phyloP scores from a whole-genome alignment of 768 basidiomycete species.

The Rubroboletus pulcherrimus region DNA sequence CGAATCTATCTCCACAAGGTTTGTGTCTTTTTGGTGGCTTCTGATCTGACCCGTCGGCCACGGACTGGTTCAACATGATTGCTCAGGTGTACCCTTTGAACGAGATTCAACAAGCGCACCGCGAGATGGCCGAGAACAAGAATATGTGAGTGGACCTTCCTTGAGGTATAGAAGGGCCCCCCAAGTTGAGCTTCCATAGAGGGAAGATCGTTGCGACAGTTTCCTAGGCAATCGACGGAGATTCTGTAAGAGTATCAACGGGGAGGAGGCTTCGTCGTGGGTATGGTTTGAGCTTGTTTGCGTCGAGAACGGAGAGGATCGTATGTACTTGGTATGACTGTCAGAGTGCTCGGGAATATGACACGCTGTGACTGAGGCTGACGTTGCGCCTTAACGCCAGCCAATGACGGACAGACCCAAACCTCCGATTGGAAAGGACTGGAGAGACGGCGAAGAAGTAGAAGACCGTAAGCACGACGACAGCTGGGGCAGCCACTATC shows the following conservation, averaged over 20 bases:
- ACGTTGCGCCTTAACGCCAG: not conserved
- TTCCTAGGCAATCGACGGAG: slow-evolving; percentile 15
- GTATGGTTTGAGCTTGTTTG: slow-evolving; percentile 8
- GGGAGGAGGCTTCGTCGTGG: not conserved
- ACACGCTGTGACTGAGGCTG: not conserved
- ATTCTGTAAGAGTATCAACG: slow-evolving; percentile 3
- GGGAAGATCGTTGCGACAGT: slow-evolving; percentile 33
- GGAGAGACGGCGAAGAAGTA: not conserved
- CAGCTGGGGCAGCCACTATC: not conserved
- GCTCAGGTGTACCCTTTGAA: slow-evolving; percentile 74
- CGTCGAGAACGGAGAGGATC: not conserved
- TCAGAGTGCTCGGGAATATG: not conserved
- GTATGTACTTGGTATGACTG: not conserved
- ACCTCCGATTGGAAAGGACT: slow-evolving; percentile 5
- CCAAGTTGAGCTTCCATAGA: slow-evolving; percentile 12
- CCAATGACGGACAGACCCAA: not conserved
- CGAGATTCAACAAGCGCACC: slow-evolving; percentile 74
- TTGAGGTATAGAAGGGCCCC: not conserved
- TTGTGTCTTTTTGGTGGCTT: slow-evolving; percentile 18
- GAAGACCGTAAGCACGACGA: slow-evolving; percentile 10
- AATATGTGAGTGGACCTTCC: slow-evolving; percentile 37
- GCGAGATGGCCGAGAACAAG: slow-evolving; percentile 78
- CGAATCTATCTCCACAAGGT: slow-evolving; percentile 80
- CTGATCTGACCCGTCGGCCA: slow-evolving; percentile 10
- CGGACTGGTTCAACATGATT: slow-evolving; percentile 3